phyloP scores from a whole-genome alignment of 2,329 filamentous ascomycete species.

The Blastomyces gilchristii region DNA sequence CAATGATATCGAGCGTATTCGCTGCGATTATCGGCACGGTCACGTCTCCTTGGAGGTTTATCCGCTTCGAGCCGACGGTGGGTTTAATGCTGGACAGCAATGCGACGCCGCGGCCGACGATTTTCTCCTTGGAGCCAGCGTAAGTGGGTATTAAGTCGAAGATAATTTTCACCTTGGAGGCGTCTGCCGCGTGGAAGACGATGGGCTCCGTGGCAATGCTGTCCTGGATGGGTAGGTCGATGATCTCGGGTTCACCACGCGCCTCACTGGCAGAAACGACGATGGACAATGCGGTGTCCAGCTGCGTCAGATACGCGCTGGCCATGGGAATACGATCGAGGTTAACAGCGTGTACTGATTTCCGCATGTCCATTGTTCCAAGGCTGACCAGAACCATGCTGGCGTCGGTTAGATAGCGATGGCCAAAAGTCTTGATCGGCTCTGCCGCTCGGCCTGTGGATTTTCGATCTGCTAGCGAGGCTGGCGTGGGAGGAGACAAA shows the following conservation, averaged over 20 bases:
- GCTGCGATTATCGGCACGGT: constrained; percentile 83
- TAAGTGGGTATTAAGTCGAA: constrained; percentile 97
- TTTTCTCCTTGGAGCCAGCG: constrained; percentile 66
- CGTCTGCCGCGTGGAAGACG: constrained; percentile 70
- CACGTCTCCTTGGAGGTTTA: constrained; percentile 83
- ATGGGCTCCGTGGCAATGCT: constrained; percentile 91
- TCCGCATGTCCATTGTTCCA: constrained; percentile 88
- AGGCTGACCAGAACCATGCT: constrained; percentile 86
- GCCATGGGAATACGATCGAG: constrained; percentile 79
- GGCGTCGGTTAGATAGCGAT: constrained; percentile 83
- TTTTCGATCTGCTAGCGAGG: constrained; percentile 35
- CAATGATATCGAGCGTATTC: constrained; percentile 77
- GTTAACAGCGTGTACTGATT: constrained; percentile 66
- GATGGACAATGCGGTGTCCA: constrained; percentile 87
- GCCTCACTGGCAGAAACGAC: constrained; percentile 81
- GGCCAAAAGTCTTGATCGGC: constrained; percentile 88
- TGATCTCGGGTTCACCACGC: constrained; percentile 72
- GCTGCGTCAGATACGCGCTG: constrained; percentile 81
- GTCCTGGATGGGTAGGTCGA: constrained; percentile 88
- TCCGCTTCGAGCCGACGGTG: constrained; percentile 71
- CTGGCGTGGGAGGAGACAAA: constrained; percentile 28
- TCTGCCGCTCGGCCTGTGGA: constrained; percentile 50
- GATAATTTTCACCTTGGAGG: constrained; percentile 71
- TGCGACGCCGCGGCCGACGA: constrained; percentile 81
- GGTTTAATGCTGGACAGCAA: constrained; percentile 78